A percentile compares a stretch with the other conserved stretches of the same genome.
Conservation (phyloP, 2,329 filamentous ascomycete genomes). For the Mariannaea elegans region DNA sequence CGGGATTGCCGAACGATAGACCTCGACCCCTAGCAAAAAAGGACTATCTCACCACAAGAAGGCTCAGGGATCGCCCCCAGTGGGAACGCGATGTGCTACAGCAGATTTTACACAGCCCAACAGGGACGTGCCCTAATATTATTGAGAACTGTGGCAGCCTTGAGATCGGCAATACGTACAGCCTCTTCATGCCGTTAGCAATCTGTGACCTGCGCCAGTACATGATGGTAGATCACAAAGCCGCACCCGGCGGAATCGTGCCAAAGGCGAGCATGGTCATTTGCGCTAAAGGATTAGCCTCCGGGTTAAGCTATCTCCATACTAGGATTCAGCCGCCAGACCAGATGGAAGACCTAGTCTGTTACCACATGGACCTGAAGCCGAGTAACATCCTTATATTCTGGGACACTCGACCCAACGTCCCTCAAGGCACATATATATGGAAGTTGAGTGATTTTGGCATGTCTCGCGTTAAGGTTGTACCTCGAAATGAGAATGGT, state of each 20-base stretch:
- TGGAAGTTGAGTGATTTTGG: constrained; percentile 9
- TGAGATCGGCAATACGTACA: not conserved
- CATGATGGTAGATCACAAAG: not conserved
- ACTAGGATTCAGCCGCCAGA: not conserved
- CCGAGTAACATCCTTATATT: constrained; percentile 3
- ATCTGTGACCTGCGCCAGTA: not conserved
- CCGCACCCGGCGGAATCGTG: not conserved
- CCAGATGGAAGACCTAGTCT: constrained; percentile 3
- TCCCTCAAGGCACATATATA: not conserved
- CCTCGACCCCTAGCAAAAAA: not conserved
- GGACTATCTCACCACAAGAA: not conserved
- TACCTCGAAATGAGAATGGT: not conserved
- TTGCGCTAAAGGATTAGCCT: not conserved
- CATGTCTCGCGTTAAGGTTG: not conserved
- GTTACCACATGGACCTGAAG: constrained; percentile 6
- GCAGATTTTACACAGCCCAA: not conserved
- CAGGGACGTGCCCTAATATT: not conserved
- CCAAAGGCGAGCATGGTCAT: not conserved
- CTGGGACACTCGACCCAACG: not conserved
- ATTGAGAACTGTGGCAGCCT: constrained; percentile 1
- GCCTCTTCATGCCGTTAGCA: not conserved
- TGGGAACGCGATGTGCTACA: not conserved
- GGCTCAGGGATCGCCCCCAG: not conserved
- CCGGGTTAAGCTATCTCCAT: not conserved
- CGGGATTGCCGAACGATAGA: not conserved